Evolutionary conservation across 2,329 filamentous ascomycete species (phyloP).

Genomic region (Mariannaea elegans): DNA sequence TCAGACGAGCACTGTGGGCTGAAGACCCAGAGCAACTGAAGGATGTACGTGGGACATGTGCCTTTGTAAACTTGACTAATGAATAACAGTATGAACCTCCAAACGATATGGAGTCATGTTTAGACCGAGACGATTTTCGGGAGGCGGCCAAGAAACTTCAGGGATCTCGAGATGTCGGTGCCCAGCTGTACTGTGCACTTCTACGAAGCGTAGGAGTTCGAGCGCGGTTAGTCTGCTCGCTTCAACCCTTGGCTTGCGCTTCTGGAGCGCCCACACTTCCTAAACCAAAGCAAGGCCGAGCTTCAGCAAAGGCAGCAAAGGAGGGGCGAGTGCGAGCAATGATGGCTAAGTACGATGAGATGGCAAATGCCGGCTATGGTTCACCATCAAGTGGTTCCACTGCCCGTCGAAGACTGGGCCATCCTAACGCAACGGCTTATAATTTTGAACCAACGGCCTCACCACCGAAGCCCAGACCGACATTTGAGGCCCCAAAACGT

Average conservation of each 20-base stretch:
- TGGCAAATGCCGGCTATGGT: conserved; percentile 38
- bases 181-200: conserved; percentile 89
- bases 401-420: conserved; percentile 59
- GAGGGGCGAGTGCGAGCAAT: conserved; percentile 50
- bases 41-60: conserved; percentile 54
- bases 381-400: conserved; percentile 47
- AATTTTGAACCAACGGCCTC: conserved; percentile 56
- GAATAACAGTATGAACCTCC: conserved; percentile 62
- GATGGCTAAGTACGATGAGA: conserved; percentile 51
- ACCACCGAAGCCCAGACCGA: conserved; percentile 44
- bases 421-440: conserved; percentile 64
- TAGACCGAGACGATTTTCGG: conserved; percentile 78
- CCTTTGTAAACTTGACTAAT: conserved; percentile 30
- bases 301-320: conserved; percentile 42
- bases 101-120: conserved; percentile 70
- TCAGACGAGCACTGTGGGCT: conserved; percentile 78
- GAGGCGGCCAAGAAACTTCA: conserved; percentile 72
- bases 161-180: conserved; percentile 89
- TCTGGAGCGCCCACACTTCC: conserved; percentile 60
- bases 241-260: conserved; percentile 81
- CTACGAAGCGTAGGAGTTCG: conserved; percentile 85
- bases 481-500: conserved; percentile 48
- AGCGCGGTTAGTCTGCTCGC: conserved; percentile 85
- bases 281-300: conserved; percentile 47
- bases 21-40: conserved; percentile 70